A percentile compares a stretch with the other conserved stretches of the same genome.
Evolutionary conservation across 202 grass and related monocot genomes (phyloP).

Genomic region (Dendrocalamus latiflorus): DNA sequence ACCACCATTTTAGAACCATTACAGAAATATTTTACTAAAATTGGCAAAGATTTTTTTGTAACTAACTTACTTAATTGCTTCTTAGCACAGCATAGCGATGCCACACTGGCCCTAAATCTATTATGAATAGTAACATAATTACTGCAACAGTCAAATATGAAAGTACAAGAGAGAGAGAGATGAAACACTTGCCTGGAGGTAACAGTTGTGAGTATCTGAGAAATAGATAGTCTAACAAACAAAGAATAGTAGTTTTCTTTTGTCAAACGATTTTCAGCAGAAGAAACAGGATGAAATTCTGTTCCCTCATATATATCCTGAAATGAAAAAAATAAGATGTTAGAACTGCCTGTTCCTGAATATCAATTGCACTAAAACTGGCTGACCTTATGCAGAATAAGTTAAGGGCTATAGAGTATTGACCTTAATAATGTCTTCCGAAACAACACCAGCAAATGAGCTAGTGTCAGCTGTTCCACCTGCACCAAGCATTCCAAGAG

Average conservation of each 20-base stretch:
- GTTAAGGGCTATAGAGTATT: slow-evolving; percentile 13
- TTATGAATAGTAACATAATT: slow-evolving; percentile 9
- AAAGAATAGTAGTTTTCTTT: slow-evolving; percentile 64
- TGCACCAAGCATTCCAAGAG: no score
- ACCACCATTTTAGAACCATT: slow-evolving; percentile 9
- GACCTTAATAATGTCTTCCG: slow-evolving; percentile 98
- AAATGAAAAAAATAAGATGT: slow-evolving; percentile 34
- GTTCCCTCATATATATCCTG: slow-evolving; percentile 96
- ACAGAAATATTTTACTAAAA: background rate
- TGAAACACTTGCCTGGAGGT: slow-evolving; percentile 48
- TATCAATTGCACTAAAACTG: slow-evolving; percentile 15
- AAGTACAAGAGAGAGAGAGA: background rate
- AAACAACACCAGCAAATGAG: slow-evolving; percentile 91
- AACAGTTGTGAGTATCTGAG: slow-evolving; percentile 54
- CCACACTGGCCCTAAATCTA: slow-evolving; percentile 15
- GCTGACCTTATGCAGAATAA: slow-evolving; percentile 12
- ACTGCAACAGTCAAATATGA: background rate
- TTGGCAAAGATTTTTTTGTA: background rate
- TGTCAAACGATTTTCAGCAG: slow-evolving; percentile 50
- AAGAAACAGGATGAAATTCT: slow-evolving; percentile 82
- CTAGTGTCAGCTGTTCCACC: no score
- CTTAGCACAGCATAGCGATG: slow-evolving; percentile 7
- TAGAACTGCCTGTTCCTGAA: slow-evolving; percentile 21
- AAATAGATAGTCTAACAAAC: slow-evolving; percentile 54
- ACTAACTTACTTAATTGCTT: slow-evolving; percentile 13